Evolutionary conservation across 768 basidiomycete genomes (phyloP), one percentile per base, ranked within the genome.

Genomic region (Thelephora aurantiotincta): DNA sequence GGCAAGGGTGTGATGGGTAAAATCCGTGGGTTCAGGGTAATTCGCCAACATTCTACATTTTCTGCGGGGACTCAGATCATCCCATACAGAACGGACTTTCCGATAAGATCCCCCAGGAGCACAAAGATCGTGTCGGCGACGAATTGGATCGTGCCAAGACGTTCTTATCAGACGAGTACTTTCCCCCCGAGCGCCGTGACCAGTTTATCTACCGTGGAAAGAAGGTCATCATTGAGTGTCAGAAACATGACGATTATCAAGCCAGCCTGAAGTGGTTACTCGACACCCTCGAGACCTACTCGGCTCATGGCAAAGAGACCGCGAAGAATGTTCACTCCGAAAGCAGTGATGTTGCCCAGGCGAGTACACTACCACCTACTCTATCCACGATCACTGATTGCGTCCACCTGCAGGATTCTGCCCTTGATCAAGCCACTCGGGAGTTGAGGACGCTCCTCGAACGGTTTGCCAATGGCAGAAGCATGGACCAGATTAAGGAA

Each of bases 191-290:
- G 63, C 71, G 94, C 18, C 75, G 89, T 19, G 89, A 94, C 47
- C 89, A 89, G 58, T 96, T 91, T 63, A 85, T 98, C 58, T 94
- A 82, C 69, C 77, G 94, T 11, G 73, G 78, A 5, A 97, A 97
- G 72, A 97, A 96, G 78, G 85, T 82, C 19, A 26, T 96, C 46
- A 72, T 93, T 49, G 93, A 97, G 58, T 92, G 88, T 60, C 92
- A 96, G 65, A 81, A 82, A 58, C 91, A 94, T 64, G 72, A 80
- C 46, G 84, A 94, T 59, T 97, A 96, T 63, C 87, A 91, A 55
- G 78, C 79, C 49, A 75, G 79, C 6, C 68, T 90, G 43, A 67
- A 66, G n/a, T 89, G 87, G 87, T 66, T 89, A 5, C 65, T 90
- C 30, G 63, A 66, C 20, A 70, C 71, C 48, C 53, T 84, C 11